Percentiles rank a stretch among this genome's conserved stretches.
These are phyloP conservation scores for Fusarium liriodendri DNA, from an alignment of 2,329 filamentous ascomycete genomes.

Conservation along the genomic window DNA sequence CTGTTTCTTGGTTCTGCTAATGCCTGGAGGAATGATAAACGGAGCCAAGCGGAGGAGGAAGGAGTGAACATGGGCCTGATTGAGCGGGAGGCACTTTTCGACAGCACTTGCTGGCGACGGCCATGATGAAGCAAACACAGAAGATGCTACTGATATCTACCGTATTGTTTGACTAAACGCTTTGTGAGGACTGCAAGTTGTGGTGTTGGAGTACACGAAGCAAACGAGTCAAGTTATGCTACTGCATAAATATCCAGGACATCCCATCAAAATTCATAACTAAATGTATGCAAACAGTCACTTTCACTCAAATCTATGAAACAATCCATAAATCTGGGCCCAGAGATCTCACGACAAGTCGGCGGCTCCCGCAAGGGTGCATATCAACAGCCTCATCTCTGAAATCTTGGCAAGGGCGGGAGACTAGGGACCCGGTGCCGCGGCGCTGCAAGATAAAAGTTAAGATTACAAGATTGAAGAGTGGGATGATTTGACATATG, in stretches of 20 bases:
- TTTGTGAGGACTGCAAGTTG: neutral
- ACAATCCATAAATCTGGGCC: neutral
- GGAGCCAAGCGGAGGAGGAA: neutral
- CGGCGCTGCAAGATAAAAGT: conserved; percentile 2
- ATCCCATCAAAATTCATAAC: neutral
- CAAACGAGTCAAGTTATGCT: neutral
- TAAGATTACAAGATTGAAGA: conserved; percentile 19
- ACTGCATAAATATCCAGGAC: neutral
- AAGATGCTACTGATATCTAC: neutral
- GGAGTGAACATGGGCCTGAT: neutral
- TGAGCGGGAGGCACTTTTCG: too few species aligned
- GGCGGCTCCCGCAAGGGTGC: neutral
- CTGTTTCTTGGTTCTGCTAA: neutral
- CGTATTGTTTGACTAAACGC: neutral
- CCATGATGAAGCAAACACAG: neutral
- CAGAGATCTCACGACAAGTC: neutral
- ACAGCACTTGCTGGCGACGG: neutral
- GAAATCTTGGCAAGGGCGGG: neutral
- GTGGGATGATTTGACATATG: conserved; percentile 29
- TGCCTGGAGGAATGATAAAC: neutral
- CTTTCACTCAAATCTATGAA: neutral
- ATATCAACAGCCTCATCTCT: neutral
- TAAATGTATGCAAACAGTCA: neutral
- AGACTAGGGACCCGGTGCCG: neutral
- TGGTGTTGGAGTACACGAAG: neutral